Conservation (phyloP, 1,284 basidiomycete species). For the Ceratobasidium papillatum region DNA sequence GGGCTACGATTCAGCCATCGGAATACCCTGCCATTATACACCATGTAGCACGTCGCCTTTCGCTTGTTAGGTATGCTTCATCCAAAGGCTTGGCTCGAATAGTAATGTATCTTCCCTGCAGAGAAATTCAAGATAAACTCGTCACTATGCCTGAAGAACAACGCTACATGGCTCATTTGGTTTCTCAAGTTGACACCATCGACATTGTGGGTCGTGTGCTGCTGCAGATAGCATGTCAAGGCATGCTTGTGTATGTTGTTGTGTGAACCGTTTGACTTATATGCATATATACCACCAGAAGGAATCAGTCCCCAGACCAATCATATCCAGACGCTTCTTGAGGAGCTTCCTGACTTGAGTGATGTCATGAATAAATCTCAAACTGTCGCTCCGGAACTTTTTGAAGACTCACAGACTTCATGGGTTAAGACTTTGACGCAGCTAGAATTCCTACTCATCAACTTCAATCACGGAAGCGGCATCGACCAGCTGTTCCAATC, state of each 20-base stretch:
- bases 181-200: neutral
- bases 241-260: neutral
- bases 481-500: neutral
- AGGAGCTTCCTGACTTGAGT: neutral
- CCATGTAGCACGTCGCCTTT: too few relatives aligned
- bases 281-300: neutral
- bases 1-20: neutral
- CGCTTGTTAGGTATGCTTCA: neutral
- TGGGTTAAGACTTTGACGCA: neutral
- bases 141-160: neutral
- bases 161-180: neutral
- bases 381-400: neutral
- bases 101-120: neutral
- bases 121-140: neutral
- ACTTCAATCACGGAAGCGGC: neutral
- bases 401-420: neutral
- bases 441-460: neutral
- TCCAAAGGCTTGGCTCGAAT: neutral
- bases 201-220: neutral
- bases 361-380: neutral
- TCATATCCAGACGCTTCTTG: neutral
- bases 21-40: neutral
- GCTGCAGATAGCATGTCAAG: neutral
- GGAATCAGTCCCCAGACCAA: neutral
- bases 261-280: neutral